A percentile compares a stretch with the other conserved stretches of the same genome.
phyloP scores from a whole-genome alignment of 345 rosid genomes.

The Ailanthus altissimus region DNA sequence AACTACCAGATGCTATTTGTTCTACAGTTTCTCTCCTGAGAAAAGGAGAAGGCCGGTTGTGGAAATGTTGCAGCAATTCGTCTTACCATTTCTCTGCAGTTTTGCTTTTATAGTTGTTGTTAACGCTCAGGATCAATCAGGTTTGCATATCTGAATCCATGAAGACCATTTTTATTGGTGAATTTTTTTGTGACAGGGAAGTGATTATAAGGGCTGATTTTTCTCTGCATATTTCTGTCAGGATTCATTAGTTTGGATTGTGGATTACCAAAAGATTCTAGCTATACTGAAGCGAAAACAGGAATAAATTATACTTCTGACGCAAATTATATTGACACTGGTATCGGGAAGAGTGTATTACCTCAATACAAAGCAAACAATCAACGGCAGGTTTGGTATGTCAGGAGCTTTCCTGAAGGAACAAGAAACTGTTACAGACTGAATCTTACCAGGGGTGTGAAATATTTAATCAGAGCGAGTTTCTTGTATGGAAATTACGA shows the following conservation, averaged over 20 bases:
- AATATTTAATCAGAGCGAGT: slow-evolving; percentile 48
- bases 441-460: slow-evolving; percentile 23
- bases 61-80: neutral
- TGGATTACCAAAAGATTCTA: slow-evolving; percentile 31
- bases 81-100: neutral
- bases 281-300: slow-evolving; percentile 33
- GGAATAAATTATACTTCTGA: slow-evolving; percentile 38
- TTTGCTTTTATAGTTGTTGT: neutral
- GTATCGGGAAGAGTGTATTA: slow-evolving; percentile 21
- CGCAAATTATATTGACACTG: slow-evolving; percentile 31
- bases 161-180: neutral
- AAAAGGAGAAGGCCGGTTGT: neutral
- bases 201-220: neutral
- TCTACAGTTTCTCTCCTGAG: neutral
- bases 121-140: slow-evolving; percentile 25
- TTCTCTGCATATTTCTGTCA: slow-evolving; percentile 11
- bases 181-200: neutral
- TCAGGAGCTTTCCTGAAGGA: slow-evolving; percentile 44
- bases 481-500: slow-evolving; percentile 65
- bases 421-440: slow-evolving; percentile 38
- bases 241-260: slow-evolving; percentile 54
- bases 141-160: neutral
- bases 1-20: neutral
- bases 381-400: slow-evolving; percentile 27
- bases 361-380: slow-evolving; percentile 20